phyloP scores from a whole-genome alignment of 164 flowering plant genomes.

The Cinnamomum chago region DNA sequence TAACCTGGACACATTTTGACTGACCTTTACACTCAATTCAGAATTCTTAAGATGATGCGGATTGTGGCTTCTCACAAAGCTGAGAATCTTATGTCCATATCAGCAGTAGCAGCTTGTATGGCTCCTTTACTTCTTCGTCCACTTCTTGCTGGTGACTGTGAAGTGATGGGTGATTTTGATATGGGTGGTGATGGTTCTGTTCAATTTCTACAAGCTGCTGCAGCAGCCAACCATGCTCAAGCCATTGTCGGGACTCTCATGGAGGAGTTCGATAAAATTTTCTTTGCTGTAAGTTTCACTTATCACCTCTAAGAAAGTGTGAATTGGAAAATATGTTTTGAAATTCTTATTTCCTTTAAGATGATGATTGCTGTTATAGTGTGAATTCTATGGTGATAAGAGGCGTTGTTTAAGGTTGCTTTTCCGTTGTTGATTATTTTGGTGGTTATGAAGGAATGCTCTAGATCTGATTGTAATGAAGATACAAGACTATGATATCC shows the following conservation, averaged over 20 bases:
- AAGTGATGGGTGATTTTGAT: constrained; percentile 66
- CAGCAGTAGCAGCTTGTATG: constrained; percentile 99
- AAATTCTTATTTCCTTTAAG: neutral
- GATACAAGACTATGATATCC: neutral
- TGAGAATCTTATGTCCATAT: constrained; percentile 81
- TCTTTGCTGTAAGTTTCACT: constrained; percentile 57
- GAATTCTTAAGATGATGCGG: constrained; percentile 95
- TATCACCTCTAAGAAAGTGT: neutral
- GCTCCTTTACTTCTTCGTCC: constrained; percentile 98
- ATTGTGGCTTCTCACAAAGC: constrained; percentile 69
- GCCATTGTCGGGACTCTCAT: constrained; percentile 78
- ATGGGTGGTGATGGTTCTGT: constrained; percentile 86
- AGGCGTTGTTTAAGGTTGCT: neutral
- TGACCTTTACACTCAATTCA: constrained; percentile 20
- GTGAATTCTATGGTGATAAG: neutral
- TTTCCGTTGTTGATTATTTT: neutral
- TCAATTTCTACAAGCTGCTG: constrained; percentile 96
- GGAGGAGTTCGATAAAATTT: constrained; percentile 79
- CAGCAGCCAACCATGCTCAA: constrained; percentile 99
- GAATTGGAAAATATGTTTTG: neutral
- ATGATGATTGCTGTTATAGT: neutral
- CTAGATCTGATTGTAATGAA: neutral
- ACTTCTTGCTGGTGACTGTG: constrained; percentile 93
- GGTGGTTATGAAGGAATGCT: neutral
- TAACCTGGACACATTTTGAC: neutral